Evolutionary conservation across 257 asterid genomes (phyloP), one percentile per base, ranked within the genome.

Genomic region (Solanum peruvianum): DNA sequence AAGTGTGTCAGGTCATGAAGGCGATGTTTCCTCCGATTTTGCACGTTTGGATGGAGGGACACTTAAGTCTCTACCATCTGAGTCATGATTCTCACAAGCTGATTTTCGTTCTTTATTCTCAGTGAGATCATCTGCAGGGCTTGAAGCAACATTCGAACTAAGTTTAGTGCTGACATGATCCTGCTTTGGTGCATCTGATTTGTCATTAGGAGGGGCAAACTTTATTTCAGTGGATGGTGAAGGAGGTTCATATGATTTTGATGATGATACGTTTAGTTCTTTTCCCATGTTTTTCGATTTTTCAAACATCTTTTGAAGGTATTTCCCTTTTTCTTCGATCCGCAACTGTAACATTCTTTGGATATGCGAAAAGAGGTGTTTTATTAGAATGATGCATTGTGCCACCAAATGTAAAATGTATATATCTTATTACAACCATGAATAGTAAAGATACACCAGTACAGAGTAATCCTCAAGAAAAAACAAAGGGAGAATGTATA

Each of bases 251-350:
- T 88, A 89, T 14, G 92, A 44, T 31, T 84, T 90, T 3, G 91
- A 85, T 12, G 92, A 83, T 7, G 93, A 83, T 20, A 91, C 83
- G 82, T 91, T 91, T 78, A 72, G 52, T 87, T 92, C 93, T 87
- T 93, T 93, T 90, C 92, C 98, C 92, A 93, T 91, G 92, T 90
- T 91, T 84, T 87, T 89, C 84, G 94, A 96, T 88, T 94, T 95
- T 90, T 96, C 96, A 18, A 96, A 92, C 91, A 96, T 96, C 93
- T 89, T 90, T 78, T 93, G 98, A 72, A 96, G 95, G 87, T 88
- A 92, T 87, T 87, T 93, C 67, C 96, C 98, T 88, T 94, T 98
- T 85, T 96, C 98, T 91, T 96, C 98, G 23, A 96, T 96, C 86
- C 95, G 92, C 89, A 96, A 69, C 88, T 96, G 97, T 90, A 96